Evolutionary conservation across 495 filamentous ascomycete genomes (phyloP), one percentile per base, ranked within the genome.

Genomic region (Neurospora africana): DNA sequence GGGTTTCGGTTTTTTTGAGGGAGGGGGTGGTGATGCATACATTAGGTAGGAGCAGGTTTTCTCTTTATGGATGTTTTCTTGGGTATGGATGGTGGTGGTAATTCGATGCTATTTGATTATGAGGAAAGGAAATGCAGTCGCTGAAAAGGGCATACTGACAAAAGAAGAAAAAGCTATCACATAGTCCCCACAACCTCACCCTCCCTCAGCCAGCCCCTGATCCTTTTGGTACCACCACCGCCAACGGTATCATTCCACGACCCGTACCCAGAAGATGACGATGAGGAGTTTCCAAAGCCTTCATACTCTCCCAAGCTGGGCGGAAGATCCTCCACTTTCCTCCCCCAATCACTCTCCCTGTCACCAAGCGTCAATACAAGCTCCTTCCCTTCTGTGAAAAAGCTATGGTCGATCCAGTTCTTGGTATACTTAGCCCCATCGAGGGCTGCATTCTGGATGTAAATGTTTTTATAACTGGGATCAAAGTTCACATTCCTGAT

Each of bases 331-430:
- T 82, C 84, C 17, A 86, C 83, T 30, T 76, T 78, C 6, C 87
- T 92, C 0, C 91, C 91, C 91, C 91, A 93, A 69, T 76, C 87
- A 76, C 90, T 92, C 79, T 93, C 91, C 41, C 83, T 86, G 13
- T 76, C 77, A 0, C 91, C 91, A 6, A 94, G 78, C 35, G 83
- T 87, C 73, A 94, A 80, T 43, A 92, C 89, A 36, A 93, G 83
- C 77, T 89, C 88, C 79, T 87, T 87, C 10, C 91, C 92, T 43
- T 91, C 83, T 0, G 88, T 87, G 76, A 93, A 93, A 76, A 94
- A 93, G 67, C 88, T 89, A 75, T 94, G 91, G 19, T 86, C 86
- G 40, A 94, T 84, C 91, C 91, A 94, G 73, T 85, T 93, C 82
- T 84, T 89, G 0, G 82, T 88, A 53, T 91, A 94, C 5, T 83